Base-by-base conservation (phyloP, 805 yeast genomes). In the Nakazawaea wyomingensis region DNA sequence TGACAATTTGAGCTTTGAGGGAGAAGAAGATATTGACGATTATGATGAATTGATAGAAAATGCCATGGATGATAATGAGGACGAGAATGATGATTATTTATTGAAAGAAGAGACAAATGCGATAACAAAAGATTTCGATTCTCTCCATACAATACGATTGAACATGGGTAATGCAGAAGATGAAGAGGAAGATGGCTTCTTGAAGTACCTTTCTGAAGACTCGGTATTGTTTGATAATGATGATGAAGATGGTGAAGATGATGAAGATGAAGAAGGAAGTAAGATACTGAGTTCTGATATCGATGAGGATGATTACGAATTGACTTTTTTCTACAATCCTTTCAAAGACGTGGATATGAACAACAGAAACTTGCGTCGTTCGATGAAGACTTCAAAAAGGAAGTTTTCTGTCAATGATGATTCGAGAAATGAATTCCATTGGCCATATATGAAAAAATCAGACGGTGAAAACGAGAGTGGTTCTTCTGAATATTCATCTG, bases 11-110 rank as follows among this genome's bases (percentile, higher is more conserved):
- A 70, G 74, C 2, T 54, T 70, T 27, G 72, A 70, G 48, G 74
- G 71, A 1, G 76, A 70, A 44, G 67, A 68, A 39, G 74, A 69
- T 46, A 44, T 62, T 14, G 73, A 66, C 32, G 64, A 62, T 33
- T 75, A 72, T 34, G 44, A 45, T 33, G 54, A 56, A 4, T 53
- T 52, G 31, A 54, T 47, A 40, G 69, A 78, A 3, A 85, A 77
- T 45, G 84, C 74, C 17, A 74, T 68, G 48, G 64, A 66, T 38
- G 74, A 45, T 36, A 59, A 61, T 20, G 69, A 68, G 38, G 66
- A 59, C 33, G 63, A 59, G 28, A 60, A 58, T 43, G 66, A 61
- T 14, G 51, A 64, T 39, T 61, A 62, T 47, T 41, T 69, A 28
- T 49, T 69, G 45, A 58, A 57, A 45, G 64, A 65, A 46, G 76